Conservation (phyloP, 2,329 filamentous ascomycete species). For the Fusarium brevicatenulatum region DNA sequence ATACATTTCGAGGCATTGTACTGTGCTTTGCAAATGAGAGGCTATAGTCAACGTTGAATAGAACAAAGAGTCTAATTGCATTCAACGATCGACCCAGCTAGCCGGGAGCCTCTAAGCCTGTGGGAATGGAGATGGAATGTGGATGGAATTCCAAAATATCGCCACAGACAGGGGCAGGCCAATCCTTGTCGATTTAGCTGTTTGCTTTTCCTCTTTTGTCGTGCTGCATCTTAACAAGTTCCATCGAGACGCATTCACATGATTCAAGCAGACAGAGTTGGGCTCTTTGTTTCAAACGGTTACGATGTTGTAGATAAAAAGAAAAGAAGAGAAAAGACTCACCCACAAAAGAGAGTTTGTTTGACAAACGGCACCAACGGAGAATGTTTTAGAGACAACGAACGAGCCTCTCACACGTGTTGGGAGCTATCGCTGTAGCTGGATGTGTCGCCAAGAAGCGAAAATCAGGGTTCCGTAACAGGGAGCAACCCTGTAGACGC, state of each 20-base stretch:
- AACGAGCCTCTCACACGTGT: slow-evolving; percentile 16
- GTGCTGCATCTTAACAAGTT: slow-evolving; percentile 11
- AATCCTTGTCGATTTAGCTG: slow-evolving; percentile 7
- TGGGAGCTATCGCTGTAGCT: neutral
- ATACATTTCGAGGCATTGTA: neutral
- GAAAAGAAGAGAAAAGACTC: neutral
- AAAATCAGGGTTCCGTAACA: slow-evolving; percentile 22
- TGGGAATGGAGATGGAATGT: slow-evolving; percentile 29
- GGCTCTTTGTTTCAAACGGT: neutral
- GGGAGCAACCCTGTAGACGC: slow-evolving; percentile 13
- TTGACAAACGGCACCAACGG: neutral
- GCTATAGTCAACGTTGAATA: neutral
- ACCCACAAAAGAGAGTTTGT: neutral
- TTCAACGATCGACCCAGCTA: slow-evolving; percentile 22
- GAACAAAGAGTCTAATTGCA: slow-evolving; percentile 1
- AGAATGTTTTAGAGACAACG: neutral
- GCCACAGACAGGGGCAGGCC: slow-evolving; percentile 31
- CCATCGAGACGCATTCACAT: slow-evolving; percentile 13
- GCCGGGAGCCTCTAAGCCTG: slow-evolving; percentile 14
- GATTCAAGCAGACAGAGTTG: slow-evolving; percentile 9
- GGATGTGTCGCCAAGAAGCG: slow-evolving; percentile 6
- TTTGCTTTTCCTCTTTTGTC: slow-evolving; percentile 21
- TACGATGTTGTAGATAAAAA: neutral
- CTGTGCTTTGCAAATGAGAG: neutral
- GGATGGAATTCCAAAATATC: slow-evolving; percentile 30